phyloP scores from a whole-genome alignment of 228 moss, liverwort and hornwort species.

The Sphagnum magellanicum region DNA sequence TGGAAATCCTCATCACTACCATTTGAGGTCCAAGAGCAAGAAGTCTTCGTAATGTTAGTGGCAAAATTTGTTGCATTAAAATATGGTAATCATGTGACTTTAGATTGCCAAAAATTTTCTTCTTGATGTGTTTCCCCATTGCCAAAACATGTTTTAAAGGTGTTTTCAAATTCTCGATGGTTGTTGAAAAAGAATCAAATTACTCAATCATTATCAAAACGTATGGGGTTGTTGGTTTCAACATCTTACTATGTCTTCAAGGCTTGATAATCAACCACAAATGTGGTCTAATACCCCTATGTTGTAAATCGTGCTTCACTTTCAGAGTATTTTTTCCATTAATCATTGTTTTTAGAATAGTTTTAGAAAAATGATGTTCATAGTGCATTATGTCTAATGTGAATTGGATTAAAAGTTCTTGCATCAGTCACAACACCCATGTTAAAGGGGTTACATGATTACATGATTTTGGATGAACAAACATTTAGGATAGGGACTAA shows the following conservation, averaged over 20 bases:
- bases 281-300: neutral
- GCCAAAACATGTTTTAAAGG: neutral
- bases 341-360: neutral
- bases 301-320: neutral
- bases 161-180: neutral
- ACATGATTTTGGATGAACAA: too few species aligned
- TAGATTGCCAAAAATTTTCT: neutral
- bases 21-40: neutral
- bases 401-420: neutral
- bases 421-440: neutral
- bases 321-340: neutral
- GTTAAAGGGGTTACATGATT: too few species aligned
- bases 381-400: constrained; percentile 1
- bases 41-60: neutral
- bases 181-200: neutral
- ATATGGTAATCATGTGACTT: neutral
- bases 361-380: neutral
- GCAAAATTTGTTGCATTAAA: neutral
- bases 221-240: neutral
- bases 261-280: neutral
- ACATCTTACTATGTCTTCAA: neutral
- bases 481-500: too few species aligned
- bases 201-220: neutral
- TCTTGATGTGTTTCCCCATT: neutral
- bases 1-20: neutral